Evolutionary conservation across 768 basidiomycete species (phyloP), one percentile per base, ranked within the genome.

Genomic region (Amylocystis lapponica): DNA sequence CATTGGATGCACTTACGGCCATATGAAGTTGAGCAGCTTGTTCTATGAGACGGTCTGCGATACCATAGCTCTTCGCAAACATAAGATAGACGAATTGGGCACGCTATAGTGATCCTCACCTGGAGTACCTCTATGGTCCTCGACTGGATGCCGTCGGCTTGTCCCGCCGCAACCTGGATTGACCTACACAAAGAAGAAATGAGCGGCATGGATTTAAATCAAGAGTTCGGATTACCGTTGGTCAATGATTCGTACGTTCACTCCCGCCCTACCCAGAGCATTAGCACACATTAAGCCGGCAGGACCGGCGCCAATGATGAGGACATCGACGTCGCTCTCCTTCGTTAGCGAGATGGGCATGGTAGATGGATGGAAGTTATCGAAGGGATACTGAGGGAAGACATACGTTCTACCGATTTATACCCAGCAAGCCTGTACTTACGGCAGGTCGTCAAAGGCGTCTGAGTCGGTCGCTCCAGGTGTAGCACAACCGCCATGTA

Each of bases 21-120:
- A 76, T 72, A 47, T 85, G 76, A 70, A 89, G 69, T 37, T 84
- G 81, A 45, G 77, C 78, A 5, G 77, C 84, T 53, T 86, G 75
- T 31, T 61, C 68, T 20, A 87, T 46, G 17, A 89, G 54, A 3
- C 75, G 70, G 13, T 86, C 79, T 0, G 75, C 82, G 5, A 89
- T 70, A 5, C 86, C 86, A 62, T 89, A 88, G 49, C 85, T 89
- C 85, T 88, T 39, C 20, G 32, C 32, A 19, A 7, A 33, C 14
- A 19, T 33, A 19, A 33, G 32, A 33, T 33, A 7, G 14, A 4
- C 13, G 32, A 13, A 19, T 19, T n/a, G n/a, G n/a, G n/a, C n/a
- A n/a, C n/a, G n/a, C n/a, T n/a, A 33, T n/a, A n/a, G 19, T n/a
- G 29, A n/a, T 13, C 5, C 44, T 21, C 21, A 63, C 74, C 59